Percentiles rank a stretch among this genome's conserved stretches.
phyloP scores from a whole-genome alignment of 176 grass and related monocot genomes.

The Musa beccarii region DNA sequence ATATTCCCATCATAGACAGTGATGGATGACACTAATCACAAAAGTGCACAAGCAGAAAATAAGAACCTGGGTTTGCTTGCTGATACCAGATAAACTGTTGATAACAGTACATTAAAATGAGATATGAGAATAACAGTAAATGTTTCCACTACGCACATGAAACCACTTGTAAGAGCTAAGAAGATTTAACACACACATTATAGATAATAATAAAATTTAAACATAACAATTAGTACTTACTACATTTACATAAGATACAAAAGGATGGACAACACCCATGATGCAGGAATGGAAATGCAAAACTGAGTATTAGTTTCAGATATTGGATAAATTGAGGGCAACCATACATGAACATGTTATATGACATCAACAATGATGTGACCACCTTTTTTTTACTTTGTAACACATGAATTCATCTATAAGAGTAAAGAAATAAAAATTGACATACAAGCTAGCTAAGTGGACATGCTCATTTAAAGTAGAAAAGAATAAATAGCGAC shows the following conservation, averaged over 20 bases:
- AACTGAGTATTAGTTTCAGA: neutral
- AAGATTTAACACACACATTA: too few relatives aligned
- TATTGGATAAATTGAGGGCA: neutral
- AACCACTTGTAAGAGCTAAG: too few relatives aligned
- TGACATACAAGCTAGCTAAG: neutral
- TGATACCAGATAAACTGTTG: neutral
- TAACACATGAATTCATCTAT: neutral
- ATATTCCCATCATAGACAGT: neutral
- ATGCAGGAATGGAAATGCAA: neutral
- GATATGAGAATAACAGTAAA: neutral
- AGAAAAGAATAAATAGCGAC: neutral
- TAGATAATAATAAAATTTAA: too few relatives aligned
- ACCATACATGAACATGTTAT: neutral
- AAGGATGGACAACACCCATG: too few relatives aligned
- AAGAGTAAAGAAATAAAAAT: neutral
- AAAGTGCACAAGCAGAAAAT: neutral
- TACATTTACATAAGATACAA: too few relatives aligned
- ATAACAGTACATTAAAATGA: neutral
- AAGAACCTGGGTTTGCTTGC: neutral
- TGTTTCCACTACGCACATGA: neutral
- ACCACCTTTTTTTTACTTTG: too few relatives aligned
- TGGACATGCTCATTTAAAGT: neutral
- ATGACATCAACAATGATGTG: too few relatives aligned
- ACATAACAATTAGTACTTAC: too few relatives aligned
- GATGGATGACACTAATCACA: neutral